Percentiles rank a stretch among this genome's conserved stretches.
phyloP scores from a whole-genome alignment of 1,284 basidiomycete species.

The Cutaneotrichosporon mucoides region DNA sequence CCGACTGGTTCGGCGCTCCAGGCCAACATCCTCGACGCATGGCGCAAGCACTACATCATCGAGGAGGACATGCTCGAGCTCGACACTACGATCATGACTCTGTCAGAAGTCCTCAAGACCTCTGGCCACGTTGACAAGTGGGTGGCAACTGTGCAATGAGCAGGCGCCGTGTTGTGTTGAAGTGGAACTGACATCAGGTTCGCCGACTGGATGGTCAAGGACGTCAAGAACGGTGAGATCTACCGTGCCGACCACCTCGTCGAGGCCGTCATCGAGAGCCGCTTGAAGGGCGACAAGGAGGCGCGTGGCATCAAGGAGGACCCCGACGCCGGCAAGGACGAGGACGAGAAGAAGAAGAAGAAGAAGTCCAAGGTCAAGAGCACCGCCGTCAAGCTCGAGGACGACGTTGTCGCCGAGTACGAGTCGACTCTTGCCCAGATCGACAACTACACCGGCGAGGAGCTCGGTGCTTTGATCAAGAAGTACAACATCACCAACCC shows the following conservation, averaged over 20 bases:
- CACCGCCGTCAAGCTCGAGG: slow-evolving; percentile 71
- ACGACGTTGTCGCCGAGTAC: slow-evolving; percentile 72
- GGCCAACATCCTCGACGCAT: slow-evolving; percentile 94
- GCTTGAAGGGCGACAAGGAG: slow-evolving; percentile 85
- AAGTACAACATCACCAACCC: slow-evolving; percentile 84
- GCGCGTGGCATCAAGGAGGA: slow-evolving; percentile 66
- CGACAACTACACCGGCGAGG: slow-evolving; percentile 88
- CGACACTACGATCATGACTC: slow-evolving; percentile 97
- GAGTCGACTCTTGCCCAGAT: slow-evolving; percentile 82
- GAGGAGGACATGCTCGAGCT: slow-evolving; percentile 99
- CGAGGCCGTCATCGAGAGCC: slow-evolving; percentile 84
- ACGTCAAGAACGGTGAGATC: slow-evolving; percentile 88
- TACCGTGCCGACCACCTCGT: slow-evolving; percentile 97
- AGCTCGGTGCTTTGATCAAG: slow-evolving; percentile 82
- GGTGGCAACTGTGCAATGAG: slow-evolving; percentile 5
- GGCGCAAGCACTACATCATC: slow-evolving; percentile 98
- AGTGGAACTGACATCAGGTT: slow-evolving; percentile 53
- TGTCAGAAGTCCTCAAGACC: slow-evolving; percentile 90
- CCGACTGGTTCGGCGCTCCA: slow-evolving; percentile 92
- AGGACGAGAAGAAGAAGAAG: slow-evolving; percentile 69
- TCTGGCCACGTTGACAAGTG: slow-evolving; percentile 93
- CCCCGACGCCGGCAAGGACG: slow-evolving; percentile 56
- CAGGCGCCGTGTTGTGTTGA: too few species aligned
- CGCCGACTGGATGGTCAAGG: slow-evolving; percentile 99
- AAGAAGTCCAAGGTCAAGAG: slow-evolving; percentile 77